These are phyloP conservation scores for Penicillium sp. DNA, from an alignment of 2,329 filamentous ascomycete species.

Conservation along the genomic window DNA sequence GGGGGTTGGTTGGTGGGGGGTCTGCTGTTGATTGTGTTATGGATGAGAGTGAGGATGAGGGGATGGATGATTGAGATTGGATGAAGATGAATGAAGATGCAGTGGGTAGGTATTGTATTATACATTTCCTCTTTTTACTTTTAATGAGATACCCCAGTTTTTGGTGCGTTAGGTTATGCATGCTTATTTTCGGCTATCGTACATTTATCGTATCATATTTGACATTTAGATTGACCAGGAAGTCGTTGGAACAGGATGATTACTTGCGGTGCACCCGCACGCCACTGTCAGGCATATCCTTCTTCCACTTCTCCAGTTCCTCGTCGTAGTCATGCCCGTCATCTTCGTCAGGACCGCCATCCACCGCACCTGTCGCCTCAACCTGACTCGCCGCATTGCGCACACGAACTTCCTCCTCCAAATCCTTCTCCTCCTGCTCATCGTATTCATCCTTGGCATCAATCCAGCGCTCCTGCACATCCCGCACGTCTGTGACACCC, in stretches of 20 bases:
- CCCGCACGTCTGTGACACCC: conserved; percentile 73
- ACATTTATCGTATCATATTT: conserved; percentile 18
- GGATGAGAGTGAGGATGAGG: conserved; percentile 48
- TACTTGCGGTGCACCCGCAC: conserved; percentile 68
- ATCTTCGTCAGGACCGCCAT: conserved; percentile 39
- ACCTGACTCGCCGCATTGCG: conserved; percentile 37
- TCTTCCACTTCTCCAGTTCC: conserved; percentile 28
- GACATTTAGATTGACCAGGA: conserved; percentile 1
- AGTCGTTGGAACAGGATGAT: conserved; percentile 38
- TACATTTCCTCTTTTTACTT: conserved; percentile 1
- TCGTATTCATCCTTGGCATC: conserved; percentile 88
- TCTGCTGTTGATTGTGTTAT: conserved; percentile 45
- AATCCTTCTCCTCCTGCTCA: conserved; percentile 68
- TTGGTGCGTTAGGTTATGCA: background rate
- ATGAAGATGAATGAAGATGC: conserved; percentile 8
- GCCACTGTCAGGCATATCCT: conserved; percentile 58
- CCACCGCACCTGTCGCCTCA: conserved; percentile 22
- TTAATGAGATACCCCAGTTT: conserved; percentile 8
- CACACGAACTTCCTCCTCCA: conserved; percentile 69
- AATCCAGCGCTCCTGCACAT: conserved; percentile 95
- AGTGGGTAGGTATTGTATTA: background rate
- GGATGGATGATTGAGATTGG: conserved; percentile 40
- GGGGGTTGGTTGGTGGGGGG: conserved; percentile 33
- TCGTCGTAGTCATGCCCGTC: conserved; percentile 17
- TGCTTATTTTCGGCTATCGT: conserved; percentile 6